Percentiles rank a stretch among this genome's conserved stretches.
Conservation (phyloP, 2,329 filamentous ascomycete species). For the Chaetothyriales sp. region DNA sequence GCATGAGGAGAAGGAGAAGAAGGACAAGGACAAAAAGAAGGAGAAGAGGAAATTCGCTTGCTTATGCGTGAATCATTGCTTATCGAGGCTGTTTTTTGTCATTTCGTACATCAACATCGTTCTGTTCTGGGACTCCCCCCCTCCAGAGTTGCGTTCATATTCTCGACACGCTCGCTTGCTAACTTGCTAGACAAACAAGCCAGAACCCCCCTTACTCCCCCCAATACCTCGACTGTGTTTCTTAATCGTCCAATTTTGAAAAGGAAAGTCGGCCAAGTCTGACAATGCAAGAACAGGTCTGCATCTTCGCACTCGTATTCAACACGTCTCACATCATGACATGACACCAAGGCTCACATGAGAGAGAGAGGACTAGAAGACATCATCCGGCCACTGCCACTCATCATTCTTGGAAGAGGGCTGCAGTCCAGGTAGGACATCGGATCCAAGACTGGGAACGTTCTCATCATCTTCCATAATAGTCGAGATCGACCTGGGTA, state of each 20-base stretch:
- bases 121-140: background rate
- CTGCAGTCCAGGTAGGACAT: background rate
- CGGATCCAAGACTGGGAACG: background rate
- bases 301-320: background rate
- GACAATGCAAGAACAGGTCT: background rate
- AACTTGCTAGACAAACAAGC: background rate
- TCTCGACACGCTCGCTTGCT: background rate
- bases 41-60: background rate
- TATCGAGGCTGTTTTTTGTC: background rate
- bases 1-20: background rate
- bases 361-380: constrained; percentile 7
- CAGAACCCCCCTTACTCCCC: too few species aligned
- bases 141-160: too few species aligned
- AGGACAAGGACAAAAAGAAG: background rate
- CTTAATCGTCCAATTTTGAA: background rate
- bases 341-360: background rate
- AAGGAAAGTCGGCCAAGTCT: background rate
- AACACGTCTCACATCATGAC: background rate
- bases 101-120: background rate
- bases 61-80: background rate
- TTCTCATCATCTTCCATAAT: constrained; percentile 15
- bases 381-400: constrained; percentile 18
- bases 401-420: constrained; percentile 4
- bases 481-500: constrained; percentile 12
- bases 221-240: background rate